phyloP scores from a whole-genome alignment of 2,329 filamentous ascomycete species.

The Teratosphaeriaceae sp. region DNA sequence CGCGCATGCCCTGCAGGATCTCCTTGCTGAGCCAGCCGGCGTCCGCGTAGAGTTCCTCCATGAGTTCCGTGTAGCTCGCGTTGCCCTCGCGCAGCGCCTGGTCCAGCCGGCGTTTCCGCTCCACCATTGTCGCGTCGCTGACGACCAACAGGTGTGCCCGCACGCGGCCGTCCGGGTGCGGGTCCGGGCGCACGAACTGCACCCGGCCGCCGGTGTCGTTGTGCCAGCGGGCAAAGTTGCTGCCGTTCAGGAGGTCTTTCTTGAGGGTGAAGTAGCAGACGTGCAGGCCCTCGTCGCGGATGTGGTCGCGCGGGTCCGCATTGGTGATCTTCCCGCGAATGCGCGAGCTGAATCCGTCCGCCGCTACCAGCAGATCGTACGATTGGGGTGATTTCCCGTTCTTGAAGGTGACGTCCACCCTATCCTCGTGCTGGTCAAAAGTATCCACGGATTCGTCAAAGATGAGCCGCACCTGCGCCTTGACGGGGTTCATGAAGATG shows the following conservation, averaged over 20 bases:
- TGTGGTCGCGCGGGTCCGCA: conserved; percentile 18
- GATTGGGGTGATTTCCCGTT: neutral
- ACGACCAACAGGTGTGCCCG: conserved; percentile 14
- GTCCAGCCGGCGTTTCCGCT: conserved; percentile 24
- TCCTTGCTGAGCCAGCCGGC: conserved; percentile 28
- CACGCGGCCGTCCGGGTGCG: conserved; percentile 11
- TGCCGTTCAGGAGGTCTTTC: conserved; percentile 35
- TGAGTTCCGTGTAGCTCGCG: conserved; percentile 15
- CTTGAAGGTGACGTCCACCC: conserved; percentile 9
- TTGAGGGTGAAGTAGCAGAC: conserved; percentile 38
- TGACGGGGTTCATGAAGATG: conserved; percentile 31
- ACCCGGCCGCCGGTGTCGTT: conserved; percentile 14
- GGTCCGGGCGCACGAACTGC: conserved; percentile 21
- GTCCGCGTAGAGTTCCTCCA: conserved; percentile 20
- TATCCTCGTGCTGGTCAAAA: neutral
- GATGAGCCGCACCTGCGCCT: conserved; percentile 28
- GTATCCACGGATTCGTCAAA: conserved; percentile 21
- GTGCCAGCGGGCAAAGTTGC: conserved; percentile 30
- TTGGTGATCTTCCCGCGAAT: conserved; percentile 40
- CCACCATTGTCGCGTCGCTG: conserved; percentile 12
- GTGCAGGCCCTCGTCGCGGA: conserved; percentile 26
- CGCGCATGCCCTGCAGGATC: conserved; percentile 29
- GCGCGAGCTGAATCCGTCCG: conserved; percentile 42
- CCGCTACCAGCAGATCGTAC: conserved; percentile 39
- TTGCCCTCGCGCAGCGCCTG: conserved; percentile 14